Evolutionary conservation across 805 yeast genomes (phyloP), one percentile per base, ranked within the genome.

Genomic region (Candida adriatica): DNA sequence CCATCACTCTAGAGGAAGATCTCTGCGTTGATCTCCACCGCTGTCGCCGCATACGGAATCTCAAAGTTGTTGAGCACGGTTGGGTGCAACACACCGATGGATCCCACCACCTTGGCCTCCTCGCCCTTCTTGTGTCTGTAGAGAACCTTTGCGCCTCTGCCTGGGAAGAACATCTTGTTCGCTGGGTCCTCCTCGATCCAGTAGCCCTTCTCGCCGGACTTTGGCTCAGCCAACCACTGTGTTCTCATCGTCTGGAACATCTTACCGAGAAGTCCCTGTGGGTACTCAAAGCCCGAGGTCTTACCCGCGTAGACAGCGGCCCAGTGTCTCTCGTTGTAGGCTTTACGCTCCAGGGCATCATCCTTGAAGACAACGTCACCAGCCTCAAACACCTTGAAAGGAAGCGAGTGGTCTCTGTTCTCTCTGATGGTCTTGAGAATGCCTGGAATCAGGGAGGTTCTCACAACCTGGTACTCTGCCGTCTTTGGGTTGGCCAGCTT

Each of bases 401-500:
- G 99, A 53, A 92, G 70, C 3, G 95, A 70, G 59, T 94, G 97
- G 58, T 87, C 83, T 66, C 95, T 82, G 67, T 92, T 92, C 66
- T 94, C 98, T 56, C 84, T 80, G 45, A 92, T 79, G 16, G 98
- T 92, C 63, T 92, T 92, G 55, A 92, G 74, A 36, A 92, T 71
- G 46, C 99, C 99, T 29, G 98, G 96, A 37, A 90, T 66, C 48
- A 92, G 69, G 17, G 94, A 75, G 13, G 98, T 92, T 70, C 98
- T 82, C 17, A 92, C 97, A 39, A 92, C 98, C 68, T 92, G 96
- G 61, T 90, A 92, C 64, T 92, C 99, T 31, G 77, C 60, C 13
- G 98, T 92, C 68, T 92, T 92, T 39, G 99, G 99, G 61, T 92
- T 92, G 36, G 84, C 97, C 49, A 92, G 73, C 51, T 82, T 78